phyloP scores from a whole-genome alignment of 257 asterid species.

The Gynochthodes officinalis region DNA sequence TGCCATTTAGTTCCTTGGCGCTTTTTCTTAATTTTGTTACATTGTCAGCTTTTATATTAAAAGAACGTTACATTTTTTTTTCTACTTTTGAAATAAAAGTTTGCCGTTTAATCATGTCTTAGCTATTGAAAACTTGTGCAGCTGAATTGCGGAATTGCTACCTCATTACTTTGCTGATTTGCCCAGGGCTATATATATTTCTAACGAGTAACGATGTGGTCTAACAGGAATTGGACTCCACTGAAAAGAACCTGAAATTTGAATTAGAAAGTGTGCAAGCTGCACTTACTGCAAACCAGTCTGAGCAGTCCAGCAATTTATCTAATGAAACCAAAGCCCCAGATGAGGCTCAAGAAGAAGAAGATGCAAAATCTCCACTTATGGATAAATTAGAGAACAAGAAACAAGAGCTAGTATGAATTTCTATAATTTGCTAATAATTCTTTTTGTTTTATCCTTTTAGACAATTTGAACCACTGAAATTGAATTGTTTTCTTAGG shows the following conservation, averaged over 20 bases:
- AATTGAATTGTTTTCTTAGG: slow-evolving; percentile 36
- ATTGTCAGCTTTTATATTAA: neutral
- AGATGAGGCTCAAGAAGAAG: slow-evolving; percentile 40
- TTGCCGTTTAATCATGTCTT: too few species aligned
- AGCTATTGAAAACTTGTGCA: too few species aligned
- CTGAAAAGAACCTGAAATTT: slow-evolving; percentile 52
- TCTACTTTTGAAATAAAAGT: too few species aligned
- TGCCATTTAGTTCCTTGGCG: neutral
- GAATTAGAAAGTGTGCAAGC: slow-evolving; percentile 52
- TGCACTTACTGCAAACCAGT: slow-evolving; percentile 23
- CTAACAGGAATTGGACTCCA: slow-evolving; percentile 58
- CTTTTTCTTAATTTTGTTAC: neutral
- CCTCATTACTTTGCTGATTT: neutral
- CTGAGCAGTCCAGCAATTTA: slow-evolving; percentile 36
- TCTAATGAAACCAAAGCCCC: slow-evolving; percentile 30
- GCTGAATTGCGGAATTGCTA: slow-evolving; percentile 1
- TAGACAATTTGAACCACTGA: slow-evolving; percentile 16
- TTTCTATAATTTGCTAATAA: neutral
- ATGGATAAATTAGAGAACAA: slow-evolving; percentile 60
- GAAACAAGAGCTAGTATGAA: slow-evolving; percentile 72
- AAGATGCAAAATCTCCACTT: slow-evolving; percentile 45
- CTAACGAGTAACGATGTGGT: neutral
- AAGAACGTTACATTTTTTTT: neutral
- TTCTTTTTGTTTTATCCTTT: slow-evolving; percentile 5
- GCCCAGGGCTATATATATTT: neutral